Base-by-base conservation (phyloP, 352 stramenopile species). In the Phytophthora sojae region DNA sequence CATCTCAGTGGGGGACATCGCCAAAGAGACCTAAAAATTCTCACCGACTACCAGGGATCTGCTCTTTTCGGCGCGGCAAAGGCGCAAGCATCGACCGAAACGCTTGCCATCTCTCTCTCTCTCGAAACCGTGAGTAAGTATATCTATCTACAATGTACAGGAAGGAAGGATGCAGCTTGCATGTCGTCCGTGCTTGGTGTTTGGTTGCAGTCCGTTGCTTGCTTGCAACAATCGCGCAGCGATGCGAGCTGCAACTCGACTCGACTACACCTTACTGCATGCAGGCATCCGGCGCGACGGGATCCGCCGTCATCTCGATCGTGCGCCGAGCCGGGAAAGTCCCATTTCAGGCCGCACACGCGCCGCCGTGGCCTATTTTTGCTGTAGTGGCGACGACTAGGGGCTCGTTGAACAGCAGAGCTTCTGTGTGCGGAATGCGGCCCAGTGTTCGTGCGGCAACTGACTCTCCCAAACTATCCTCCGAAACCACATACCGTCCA, bases 1-100 rank as follows among this genome's bases (percentile, higher is more conserved):
- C 26, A 61, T 67, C 61, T 67, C 61, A 61, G 32, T 12, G 21
- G 23, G 39, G 61, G 51, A 61, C 25, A 68, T 68, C 61, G 37
- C 39, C 61, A 61, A 39, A 32, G 37, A 53, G 23, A 23, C 3
- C 30, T 21, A 45, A 67, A 67, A 61, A 49, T 50, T 67, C 25
- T 61, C 57, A 2, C 7, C 26, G 45, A 17, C 23, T 1, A n/a
- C 37, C 32, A 42, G 35, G 35, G 39, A 2, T 19, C 39, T n/a
- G 39, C 14, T 49, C 39, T 21, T 49, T 49, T 49, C 39, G 39
- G 39, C 39, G 39, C 39, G 39, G 39, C 39, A 49, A 11, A 26
- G 12, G 17, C 15, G 11, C 35, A 42, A 5, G 35, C 11, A 42
- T 42, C 14, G 9, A 39, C 12, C 12, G 35, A 42, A 42, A 42